Evolutionary conservation across 208 protist genomes (phyloP).

Genomic region (Tritrichomonas foetus): DNA sequence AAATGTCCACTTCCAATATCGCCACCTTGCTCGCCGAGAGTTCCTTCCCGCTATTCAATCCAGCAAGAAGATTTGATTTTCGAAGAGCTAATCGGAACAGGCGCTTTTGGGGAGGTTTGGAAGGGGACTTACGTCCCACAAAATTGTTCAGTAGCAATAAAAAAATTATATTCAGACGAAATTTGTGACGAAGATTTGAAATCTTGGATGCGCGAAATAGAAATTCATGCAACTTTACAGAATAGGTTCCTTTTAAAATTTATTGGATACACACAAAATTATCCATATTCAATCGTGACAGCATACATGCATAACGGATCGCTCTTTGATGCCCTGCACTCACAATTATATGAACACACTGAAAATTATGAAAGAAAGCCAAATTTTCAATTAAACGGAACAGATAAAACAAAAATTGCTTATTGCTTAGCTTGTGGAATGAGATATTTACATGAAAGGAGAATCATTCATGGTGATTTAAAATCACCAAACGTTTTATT

Average conservation of each 20-base stretch:
- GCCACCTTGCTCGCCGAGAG: too few species aligned
- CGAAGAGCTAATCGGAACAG: background rate
- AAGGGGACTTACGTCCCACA: background rate
- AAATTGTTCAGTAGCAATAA: background rate
- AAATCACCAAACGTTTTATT: background rate
- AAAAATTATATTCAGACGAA: background rate
- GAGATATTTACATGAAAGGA: background rate
- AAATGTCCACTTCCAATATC: too few species aligned
- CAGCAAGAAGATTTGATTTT: background rate
- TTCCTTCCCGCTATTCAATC: background rate
- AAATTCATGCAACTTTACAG: background rate
- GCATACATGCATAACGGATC: background rate
- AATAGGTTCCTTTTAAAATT: background rate
- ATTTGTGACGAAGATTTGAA: background rate
- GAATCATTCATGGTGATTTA: background rate
- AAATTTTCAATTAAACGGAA: background rate
- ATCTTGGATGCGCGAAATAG: background rate
- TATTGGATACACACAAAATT: background rate
- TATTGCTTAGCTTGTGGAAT: background rate
- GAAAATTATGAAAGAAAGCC: too few species aligned
- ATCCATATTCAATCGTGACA: background rate
- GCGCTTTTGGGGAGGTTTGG: background rate
- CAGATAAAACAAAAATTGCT: background rate
- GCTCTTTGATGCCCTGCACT: background rate
- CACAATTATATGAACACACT: too few species aligned